A percentile compares a stretch with the other conserved stretches of the same genome.
These are phyloP conservation scores for Penicillium sp. DNA, from an alignment of 2,329 filamentous ascomycete genomes.

Conservation along the genomic window DNA sequence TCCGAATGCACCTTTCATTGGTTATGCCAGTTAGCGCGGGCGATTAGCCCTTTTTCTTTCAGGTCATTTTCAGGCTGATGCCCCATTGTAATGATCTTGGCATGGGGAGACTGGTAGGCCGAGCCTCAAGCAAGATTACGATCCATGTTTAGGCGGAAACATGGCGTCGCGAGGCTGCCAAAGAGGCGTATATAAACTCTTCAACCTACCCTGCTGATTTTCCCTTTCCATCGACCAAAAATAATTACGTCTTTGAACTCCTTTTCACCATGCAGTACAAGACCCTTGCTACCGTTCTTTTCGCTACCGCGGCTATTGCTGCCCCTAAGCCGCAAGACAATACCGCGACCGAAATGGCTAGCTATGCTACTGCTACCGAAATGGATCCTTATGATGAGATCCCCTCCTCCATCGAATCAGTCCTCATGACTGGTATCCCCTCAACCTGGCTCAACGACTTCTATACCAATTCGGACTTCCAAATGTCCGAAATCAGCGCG, in stretches of 20 bases:
- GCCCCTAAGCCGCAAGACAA: constrained; percentile 8
- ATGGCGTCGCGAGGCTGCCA: not conserved
- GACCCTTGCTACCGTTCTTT: constrained; percentile 20
- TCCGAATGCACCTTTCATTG: not conserved
- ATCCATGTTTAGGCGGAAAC: not conserved
- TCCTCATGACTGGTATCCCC: constrained; percentile 29
- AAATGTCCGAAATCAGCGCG: constrained; percentile 17
- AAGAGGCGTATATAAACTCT: not conserved
- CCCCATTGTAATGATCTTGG: not conserved
- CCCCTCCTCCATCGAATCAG: constrained; percentile 22
- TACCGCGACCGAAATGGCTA: not conserved
- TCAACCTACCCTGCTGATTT: not conserved
- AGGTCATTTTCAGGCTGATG: not conserved
- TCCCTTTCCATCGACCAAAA: not conserved
- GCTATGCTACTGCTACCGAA: not conserved
- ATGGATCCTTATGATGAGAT: not conserved
- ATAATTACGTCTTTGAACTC: not conserved
- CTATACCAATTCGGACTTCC: constrained; percentile 12
- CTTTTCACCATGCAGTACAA: constrained; percentile 28
- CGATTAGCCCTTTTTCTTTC: not conserved
- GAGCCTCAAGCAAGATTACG: not conserved
- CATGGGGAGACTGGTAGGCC: not conserved
- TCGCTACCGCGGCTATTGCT: constrained; percentile 25
- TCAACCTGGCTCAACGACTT: constrained; percentile 12
- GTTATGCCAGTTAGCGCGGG: not conserved